Base-by-base conservation (phyloP, 345 rosid genomes). In the Linum usitatissimum region DNA sequence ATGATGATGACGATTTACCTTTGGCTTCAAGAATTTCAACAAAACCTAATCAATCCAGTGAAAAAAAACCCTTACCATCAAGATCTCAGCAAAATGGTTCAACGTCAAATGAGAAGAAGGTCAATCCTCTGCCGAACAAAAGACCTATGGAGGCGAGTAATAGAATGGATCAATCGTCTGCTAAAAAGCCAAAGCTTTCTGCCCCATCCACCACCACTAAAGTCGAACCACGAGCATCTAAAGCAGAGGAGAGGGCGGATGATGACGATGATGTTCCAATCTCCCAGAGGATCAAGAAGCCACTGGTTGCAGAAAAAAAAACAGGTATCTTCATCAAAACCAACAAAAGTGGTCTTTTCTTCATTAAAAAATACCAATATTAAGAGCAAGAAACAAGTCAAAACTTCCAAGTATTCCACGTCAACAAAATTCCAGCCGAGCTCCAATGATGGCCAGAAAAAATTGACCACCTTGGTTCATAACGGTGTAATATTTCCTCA, bases 401-500 rank as follows among this genome's bases (percentile, higher is more conserved):
- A 82, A 75, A 76, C 70, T 57, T 81, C 92, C 49, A 75, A 81
- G 67, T 90, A 78, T 73, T 81, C 84, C 5, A 75, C 77, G 69
- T 86, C 97, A 31, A 86, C 88, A 0, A 90, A 84, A 78, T 66
- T 81, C 34, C 74, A 57, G 9, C 97, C 97, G 36, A 61, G 82
- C 64, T 83, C 99, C 40, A 79, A 93, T 60, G 99, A 94, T 77
- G 99, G 97, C 53, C 99, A 94, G 75, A 88, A 80, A 73, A 94
- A 94, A 75, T 94, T 97, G 99, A 88, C 86, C 64, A 90, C 95
- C 59, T 80, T 94, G 87, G 93, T 66, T 69, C 99, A 94, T 74
- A 90, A 62, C 59, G 99, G 99, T 71, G 97, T 94, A 60, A 90
- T 94, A 64, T 94, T 94, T 65, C 96, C 97, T 6, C 95, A 97